phyloP scores from a whole-genome alignment of 305 asterid genomes.

The Fraxinus latifolia region DNA sequence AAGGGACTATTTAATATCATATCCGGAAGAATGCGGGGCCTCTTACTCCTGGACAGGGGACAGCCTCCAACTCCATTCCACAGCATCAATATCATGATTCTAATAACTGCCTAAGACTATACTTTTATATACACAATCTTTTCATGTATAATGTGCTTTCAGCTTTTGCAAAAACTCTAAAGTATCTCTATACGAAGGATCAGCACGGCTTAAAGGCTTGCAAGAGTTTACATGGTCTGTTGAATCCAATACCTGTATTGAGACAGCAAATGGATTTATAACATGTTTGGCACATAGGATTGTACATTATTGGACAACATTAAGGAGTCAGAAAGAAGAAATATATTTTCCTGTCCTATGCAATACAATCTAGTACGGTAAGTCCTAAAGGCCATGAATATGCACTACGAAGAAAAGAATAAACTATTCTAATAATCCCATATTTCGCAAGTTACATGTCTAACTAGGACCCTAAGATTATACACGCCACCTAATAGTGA shows the following conservation, averaged over 20 bases:
- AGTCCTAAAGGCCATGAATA: background rate
- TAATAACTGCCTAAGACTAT: background rate
- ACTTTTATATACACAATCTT: conserved; percentile 25
- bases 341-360: background rate
- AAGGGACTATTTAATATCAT: background rate
- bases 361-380: background rate
- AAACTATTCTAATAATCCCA: background rate
- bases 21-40: background rate
- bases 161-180: conserved; percentile 70
- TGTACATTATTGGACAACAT: background rate
- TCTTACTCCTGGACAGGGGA: background rate
- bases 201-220: conserved; percentile 79
- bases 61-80: background rate
- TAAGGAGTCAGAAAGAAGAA: background rate
- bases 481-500: background rate
- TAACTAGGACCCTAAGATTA: background rate
- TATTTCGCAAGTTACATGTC: background rate
- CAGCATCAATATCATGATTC: background rate
- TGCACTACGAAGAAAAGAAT: background rate
- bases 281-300: background rate
- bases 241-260: conserved; percentile 80
- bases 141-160: conserved; percentile 48
- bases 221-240: conserved; percentile 97
- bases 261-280: conserved; percentile 9
- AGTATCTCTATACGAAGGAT: conserved; percentile 89